A percentile compares a stretch with the other conserved stretches of the same genome.
phyloP scores from a whole-genome alignment of 768 basidiomycete genomes.

The Rhodotorula babjevae region DNA sequence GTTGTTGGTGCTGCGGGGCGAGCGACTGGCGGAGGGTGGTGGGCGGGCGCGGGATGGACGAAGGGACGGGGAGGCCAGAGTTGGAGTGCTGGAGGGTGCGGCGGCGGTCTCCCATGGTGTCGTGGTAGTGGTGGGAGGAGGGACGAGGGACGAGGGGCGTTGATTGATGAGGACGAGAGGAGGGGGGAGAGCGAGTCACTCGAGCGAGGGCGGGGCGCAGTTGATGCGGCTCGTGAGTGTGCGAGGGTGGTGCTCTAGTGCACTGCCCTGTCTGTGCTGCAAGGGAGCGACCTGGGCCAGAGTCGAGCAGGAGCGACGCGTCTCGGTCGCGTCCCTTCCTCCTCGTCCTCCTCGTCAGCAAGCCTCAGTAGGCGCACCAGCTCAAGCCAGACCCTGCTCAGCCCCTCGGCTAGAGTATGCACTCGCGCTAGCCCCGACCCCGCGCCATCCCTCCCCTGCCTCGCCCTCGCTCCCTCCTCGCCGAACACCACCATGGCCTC shows the following conservation, averaged over 20 bases:
- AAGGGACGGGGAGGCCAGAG: slow-evolving; percentile 4
- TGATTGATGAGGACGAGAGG: slow-evolving; percentile 7
- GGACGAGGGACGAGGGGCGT: neutral
- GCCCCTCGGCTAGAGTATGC: too few relatives aligned
- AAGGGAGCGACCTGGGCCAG: too few relatives aligned
- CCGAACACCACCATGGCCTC: too few relatives aligned
- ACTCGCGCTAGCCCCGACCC: too few relatives aligned
- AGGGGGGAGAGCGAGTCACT: too few relatives aligned
- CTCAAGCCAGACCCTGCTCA: too few relatives aligned
- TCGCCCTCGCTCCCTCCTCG: too few relatives aligned
- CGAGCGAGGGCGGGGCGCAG: neutral
- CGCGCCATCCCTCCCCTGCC: neutral
- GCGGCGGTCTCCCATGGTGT: slow-evolving; percentile 30
- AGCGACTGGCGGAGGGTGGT: slow-evolving; percentile 21
- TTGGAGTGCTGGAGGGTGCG: slow-evolving; percentile 21
- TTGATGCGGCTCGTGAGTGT: neutral
- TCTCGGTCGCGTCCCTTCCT: too few relatives aligned
- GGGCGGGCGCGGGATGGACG: slow-evolving; percentile 30
- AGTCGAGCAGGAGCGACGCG: neutral
- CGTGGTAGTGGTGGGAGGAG: neutral
- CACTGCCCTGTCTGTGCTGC: too few relatives aligned
- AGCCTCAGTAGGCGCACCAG: too few relatives aligned
- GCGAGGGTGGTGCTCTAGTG: neutral
- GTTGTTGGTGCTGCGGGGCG: slow-evolving; percentile 3
- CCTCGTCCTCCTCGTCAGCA: too few relatives aligned